phyloP scores from a whole-genome alignment of 2,329 filamentous ascomycete species.

The Fusarium armeniacum region DNA sequence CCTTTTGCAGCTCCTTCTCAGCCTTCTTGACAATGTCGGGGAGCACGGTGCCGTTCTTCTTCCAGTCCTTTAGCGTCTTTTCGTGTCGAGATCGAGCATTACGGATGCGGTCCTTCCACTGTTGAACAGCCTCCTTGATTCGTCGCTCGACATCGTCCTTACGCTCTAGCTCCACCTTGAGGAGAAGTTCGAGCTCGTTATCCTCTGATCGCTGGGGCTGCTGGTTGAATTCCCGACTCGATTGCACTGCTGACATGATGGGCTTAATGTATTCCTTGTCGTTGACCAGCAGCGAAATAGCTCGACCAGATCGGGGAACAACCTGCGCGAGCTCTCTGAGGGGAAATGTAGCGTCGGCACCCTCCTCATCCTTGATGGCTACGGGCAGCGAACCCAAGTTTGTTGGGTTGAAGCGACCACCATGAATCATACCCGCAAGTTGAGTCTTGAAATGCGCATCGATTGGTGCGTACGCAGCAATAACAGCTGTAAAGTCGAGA shows the following conservation, averaged over 20 bases:
- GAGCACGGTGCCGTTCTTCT: slow-evolving; percentile 59
- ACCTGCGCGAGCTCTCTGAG: slow-evolving; percentile 70
- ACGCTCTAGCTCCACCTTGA: slow-evolving; percentile 67
- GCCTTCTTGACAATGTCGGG: slow-evolving; percentile 65
- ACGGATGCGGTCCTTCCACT: slow-evolving; percentile 66
- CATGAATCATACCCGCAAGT: slow-evolving; percentile 58
- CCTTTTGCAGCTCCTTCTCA: slow-evolving; percentile 62
- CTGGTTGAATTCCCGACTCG: slow-evolving; percentile 69
- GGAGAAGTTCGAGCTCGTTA: slow-evolving; percentile 70
- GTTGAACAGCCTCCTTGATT: slow-evolving; percentile 62
- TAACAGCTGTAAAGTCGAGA: slow-evolving; percentile 64
- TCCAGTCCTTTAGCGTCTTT: slow-evolving; percentile 65
- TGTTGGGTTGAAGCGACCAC: slow-evolving; percentile 67
- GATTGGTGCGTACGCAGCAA: slow-evolving; percentile 58
- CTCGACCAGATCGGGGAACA: slow-evolving; percentile 61
- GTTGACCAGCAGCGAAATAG: slow-evolving; percentile 60
- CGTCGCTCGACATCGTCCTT: slow-evolving; percentile 62
- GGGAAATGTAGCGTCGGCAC: slow-evolving; percentile 57
- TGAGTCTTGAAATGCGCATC: slow-evolving; percentile 61
- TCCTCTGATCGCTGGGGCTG: slow-evolving; percentile 70
- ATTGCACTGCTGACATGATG: slow-evolving; percentile 69
- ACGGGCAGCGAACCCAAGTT: slow-evolving; percentile 63
- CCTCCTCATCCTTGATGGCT: slow-evolving; percentile 51
- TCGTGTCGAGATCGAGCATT: slow-evolving; percentile 63
- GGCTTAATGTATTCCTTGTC: slow-evolving; percentile 64